Evolutionary conservation across 495 filamentous ascomycete genomes (phyloP).

Genomic region (Bacidia rubella): DNA sequence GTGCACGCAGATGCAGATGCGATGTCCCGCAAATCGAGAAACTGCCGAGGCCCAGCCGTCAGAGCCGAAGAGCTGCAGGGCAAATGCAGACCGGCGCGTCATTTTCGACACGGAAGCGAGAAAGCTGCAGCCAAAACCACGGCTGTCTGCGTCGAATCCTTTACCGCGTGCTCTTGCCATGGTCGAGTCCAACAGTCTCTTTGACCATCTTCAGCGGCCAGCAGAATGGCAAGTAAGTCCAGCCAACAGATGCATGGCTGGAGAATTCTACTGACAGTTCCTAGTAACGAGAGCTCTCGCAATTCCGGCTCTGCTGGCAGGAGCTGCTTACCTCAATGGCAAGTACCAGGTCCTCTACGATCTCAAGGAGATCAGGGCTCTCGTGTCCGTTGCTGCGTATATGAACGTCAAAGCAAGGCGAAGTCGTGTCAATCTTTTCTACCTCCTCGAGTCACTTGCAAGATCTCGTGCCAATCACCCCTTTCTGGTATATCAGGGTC

Average conservation of each 20-base stretch:
- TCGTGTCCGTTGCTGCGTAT: constrained; percentile 30
- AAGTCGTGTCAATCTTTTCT: constrained; percentile 64
- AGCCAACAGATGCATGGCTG: not conserved
- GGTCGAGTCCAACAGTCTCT: not conserved
- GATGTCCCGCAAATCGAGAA: no score
- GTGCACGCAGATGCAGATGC: no score
- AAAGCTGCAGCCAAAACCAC: no score
- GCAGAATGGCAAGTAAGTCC: constrained; percentile 12
- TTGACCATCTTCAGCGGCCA: not conserved
- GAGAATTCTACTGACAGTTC: not conserved
- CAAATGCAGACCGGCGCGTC: not conserved
- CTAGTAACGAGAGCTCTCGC: constrained; percentile 36
- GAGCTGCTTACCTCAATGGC: constrained; percentile 72
- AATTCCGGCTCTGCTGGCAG: constrained; percentile 51
- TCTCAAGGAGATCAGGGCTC: constrained; percentile 34
- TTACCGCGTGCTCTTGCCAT: no score
- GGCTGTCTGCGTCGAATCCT: no score
- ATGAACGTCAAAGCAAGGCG: constrained; percentile 32
- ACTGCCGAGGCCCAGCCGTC: no score
- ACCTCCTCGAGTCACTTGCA: constrained; percentile 59
- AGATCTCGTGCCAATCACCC: constrained; percentile 37
- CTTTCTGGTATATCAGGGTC: constrained; percentile 66
- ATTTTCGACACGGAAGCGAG: not conserved
- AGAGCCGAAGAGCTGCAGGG: no score
- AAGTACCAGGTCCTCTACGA: constrained; percentile 57